Conservation (phyloP, 208 protist genomes). For the Trypanosoma mega region DNA sequence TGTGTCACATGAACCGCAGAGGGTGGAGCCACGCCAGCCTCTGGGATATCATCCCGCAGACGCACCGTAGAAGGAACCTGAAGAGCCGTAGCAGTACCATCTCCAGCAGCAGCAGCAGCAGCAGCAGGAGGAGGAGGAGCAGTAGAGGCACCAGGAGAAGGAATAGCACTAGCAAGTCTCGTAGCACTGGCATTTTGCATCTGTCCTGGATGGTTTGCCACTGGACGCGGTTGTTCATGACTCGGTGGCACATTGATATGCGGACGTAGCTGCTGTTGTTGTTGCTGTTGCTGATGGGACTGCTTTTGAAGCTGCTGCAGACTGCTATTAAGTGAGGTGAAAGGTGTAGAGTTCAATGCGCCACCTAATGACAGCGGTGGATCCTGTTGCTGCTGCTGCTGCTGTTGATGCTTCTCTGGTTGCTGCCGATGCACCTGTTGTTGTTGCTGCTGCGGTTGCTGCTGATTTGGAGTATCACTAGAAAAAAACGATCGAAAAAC, state of each 20-base stretch:
- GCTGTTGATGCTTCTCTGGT: conserved; percentile 2
- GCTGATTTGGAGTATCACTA: background rate
- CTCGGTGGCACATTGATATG: conserved; percentile 6
- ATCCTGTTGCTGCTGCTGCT: conserved; percentile 1
- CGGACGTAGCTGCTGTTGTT: conserved; percentile 2
- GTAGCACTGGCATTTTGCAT: too few relatives aligned
- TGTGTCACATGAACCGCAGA: background rate
- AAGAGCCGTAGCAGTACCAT: conserved; percentile 7
- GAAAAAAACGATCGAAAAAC: background rate
- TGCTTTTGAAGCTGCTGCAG: too few relatives aligned
- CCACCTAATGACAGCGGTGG: too few relatives aligned
- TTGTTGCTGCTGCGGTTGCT: conserved; percentile 1
- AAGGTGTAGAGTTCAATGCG: too few relatives aligned
- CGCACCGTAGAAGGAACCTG: conserved; percentile 22
- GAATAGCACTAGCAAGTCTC: background rate
- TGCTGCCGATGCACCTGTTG: conserved; percentile 5
- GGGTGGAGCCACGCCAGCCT: conserved; percentile 21
- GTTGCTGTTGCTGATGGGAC: background rate
- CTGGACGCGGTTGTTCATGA: conserved; percentile 2
- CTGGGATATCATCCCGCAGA: conserved; percentile 19
- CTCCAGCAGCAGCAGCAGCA: conserved; percentile 3
- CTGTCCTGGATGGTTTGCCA: too few relatives aligned
- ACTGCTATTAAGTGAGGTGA: too few relatives aligned
- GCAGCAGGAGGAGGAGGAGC: too few relatives aligned
- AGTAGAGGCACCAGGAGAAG: background rate